Evolutionary conservation across 192 early-diverging fungal species (phyloP), one percentile per base, ranked within the genome.

Genomic region (Mortierella hygrophila): DNA sequence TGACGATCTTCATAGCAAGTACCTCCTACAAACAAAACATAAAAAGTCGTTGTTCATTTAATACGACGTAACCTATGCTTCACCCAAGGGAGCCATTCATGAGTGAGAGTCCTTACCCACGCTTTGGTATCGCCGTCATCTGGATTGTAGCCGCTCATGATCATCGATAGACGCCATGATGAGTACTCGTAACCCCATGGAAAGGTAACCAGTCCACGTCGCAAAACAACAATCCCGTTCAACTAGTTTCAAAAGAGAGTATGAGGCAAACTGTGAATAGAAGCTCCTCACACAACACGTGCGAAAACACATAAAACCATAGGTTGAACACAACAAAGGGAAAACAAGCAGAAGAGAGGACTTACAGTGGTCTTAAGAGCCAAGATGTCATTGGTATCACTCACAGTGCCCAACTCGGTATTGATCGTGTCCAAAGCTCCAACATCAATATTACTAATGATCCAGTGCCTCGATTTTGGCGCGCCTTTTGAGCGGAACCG

Each of bases 311-410:
- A 46, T 1, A 52, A 52, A 70, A 70, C 4, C 26, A 68, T 44
- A 16, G 2, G 0, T 52, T 16, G 18, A 52, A 52, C 44, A 46
- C 3, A 70, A 44, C 20, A 32, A 37, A 20, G 46, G 37, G 26
- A 32, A 75, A 49, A 38, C 18, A 75, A 21, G 20, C 40, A 23
- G 2, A 21, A 35, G 18, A 16, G 21, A 54, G 15, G 13, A 55
- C 60, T 75, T 77, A 86, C 84, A 35, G 78, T 78, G 0, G 78
- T 86, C 16, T 76, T 86, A 16, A 86, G 52, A 21, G 26, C 84
- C 70, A 86, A 44, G 3, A 86, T 35, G 40, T 86, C 76, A 42
- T 37, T 72, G 6, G 41, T 60, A 38, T 86, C 84, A 23, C 70
- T 81, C 26, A 86, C 35, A 5, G 77, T 72, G 2, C 84, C 84